Evolutionary conservation across 371 early-diverging fungal genomes (phyloP), one percentile per base, ranked within the genome.

Genomic region (Saksenaea oblongispora): DNA sequence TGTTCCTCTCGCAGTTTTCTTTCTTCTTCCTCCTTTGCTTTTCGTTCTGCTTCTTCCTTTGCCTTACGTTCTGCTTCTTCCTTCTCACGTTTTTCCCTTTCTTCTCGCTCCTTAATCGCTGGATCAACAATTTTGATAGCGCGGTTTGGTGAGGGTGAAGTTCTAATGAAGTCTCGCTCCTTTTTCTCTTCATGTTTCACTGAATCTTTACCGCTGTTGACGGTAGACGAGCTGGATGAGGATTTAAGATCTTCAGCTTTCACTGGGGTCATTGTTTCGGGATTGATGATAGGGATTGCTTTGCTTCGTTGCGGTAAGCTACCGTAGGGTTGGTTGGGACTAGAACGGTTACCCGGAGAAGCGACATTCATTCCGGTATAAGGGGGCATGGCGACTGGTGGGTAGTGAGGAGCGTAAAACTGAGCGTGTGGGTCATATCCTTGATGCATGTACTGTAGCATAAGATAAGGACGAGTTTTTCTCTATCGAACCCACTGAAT

Each of bases 201-300:
- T 7, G 31, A 31, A 31, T 31, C 31, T 69, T 69, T 65, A 64
- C 58, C 56, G 67, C 66, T 39, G 56, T 56, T n/a, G 74, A 66
- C 22, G 28, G 59, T 39, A 13, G 67, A 72, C 54, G 70, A 70
- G 56, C 36, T 73, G 61, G 61, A 47, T 31, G 69, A 41, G 15
- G 68, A 63, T 31, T 31, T 31, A 4, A 75, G 31, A 27, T 68
- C 55, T 18, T 76, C 64, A 28, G 87, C 71, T 65, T 87, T 82
- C 65, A 91, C 82, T 55, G 88, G 88, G 58, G 87, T 76, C 67
- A 82, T 87, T 26, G 91, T 91, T 3, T 82, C 78, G 0, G 94
- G 94, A 67, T 92, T 83, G 57, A 89, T 86, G 67, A 94, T 94
- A 51, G 82, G 81, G 61, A 91, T 88, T n/a, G 83, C 80, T 63